Evolutionary conservation across 2,329 filamentous ascomycete genomes (phyloP).

Genomic region (Venturia oleaginea): DNA sequence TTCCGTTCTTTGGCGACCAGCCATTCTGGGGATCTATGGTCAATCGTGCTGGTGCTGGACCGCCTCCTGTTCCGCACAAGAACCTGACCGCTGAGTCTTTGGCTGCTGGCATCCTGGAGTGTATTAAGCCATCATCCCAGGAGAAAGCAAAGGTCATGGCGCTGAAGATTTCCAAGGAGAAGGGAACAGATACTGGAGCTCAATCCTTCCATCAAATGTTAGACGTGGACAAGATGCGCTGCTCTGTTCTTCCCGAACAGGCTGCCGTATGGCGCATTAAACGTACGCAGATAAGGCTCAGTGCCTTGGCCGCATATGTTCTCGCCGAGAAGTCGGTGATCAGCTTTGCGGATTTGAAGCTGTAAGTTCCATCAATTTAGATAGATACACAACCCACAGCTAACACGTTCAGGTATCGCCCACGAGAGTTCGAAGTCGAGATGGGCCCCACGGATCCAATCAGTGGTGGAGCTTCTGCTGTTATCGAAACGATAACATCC

Average conservation of each 20-base stretch:
- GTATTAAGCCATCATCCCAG: slow-evolving; percentile 30
- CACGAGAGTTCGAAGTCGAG: slow-evolving; percentile 31
- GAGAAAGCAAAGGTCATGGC: slow-evolving; percentile 31
- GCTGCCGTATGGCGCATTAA: slow-evolving; percentile 56
- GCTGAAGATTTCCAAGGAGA: slow-evolving; percentile 33
- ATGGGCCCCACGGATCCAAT: slow-evolving; percentile 32
- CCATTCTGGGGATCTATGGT: slow-evolving; percentile 48
- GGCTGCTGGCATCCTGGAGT: slow-evolving; percentile 37
- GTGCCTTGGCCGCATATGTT: slow-evolving; percentile 14
- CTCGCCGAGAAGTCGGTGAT: slow-evolving; percentile 13
- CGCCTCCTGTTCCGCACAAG: slow-evolving; percentile 39
- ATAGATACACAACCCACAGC: background rate
- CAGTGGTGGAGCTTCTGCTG: slow-evolving; percentile 54
- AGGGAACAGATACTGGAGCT: slow-evolving; percentile 33
- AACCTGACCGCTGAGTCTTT: slow-evolving; percentile 36
- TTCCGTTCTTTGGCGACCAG: slow-evolving; percentile 62
- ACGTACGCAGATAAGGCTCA: slow-evolving; percentile 14
- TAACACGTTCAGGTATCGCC: slow-evolving; percentile 23
- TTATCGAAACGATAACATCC: slow-evolving; percentile 73
- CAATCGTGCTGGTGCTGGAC: slow-evolving; percentile 40
- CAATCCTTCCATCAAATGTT: slow-evolving; percentile 43
- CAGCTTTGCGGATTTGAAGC: slow-evolving; percentile 14
- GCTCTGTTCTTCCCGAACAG: slow-evolving; percentile 57
- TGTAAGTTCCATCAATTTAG: slow-evolving; percentile 6
- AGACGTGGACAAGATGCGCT: slow-evolving; percentile 56